Conservation (phyloP, 306 rosid species). For the barrel medic (Medicago truncatula) region DNA sequence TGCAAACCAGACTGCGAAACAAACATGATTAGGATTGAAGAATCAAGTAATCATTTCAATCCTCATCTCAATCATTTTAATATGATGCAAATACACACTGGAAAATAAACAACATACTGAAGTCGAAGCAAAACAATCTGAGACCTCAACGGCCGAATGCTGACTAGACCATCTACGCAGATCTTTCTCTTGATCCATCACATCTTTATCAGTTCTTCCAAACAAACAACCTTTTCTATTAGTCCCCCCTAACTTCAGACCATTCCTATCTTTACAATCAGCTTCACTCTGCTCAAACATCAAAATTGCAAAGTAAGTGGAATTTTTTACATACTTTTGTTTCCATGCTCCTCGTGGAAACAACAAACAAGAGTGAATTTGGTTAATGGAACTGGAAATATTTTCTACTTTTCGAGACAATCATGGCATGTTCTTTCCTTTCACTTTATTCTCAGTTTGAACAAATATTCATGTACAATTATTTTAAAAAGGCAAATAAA, state of each 20-base stretch:
- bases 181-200: slow-evolving; percentile 50
- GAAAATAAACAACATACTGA: slow-evolving; percentile 47
- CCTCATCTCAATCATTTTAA: slow-evolving; percentile 26
- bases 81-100: slow-evolving; percentile 36
- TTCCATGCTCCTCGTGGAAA: slow-evolving; percentile 1
- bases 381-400: background rate
- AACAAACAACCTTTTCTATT: slow-evolving; percentile 47
- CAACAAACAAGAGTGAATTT: slow-evolving; percentile 10
- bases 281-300: slow-evolving; percentile 74
- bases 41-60: slow-evolving; percentile 15
- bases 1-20: slow-evolving; percentile 51
- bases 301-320: slow-evolving; percentile 29
- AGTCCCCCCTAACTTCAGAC: slow-evolving; percentile 46
- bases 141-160: slow-evolving; percentile 49
- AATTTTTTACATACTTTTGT: slow-evolving; percentile 5
- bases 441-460: background rate
- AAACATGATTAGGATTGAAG: slow-evolving; percentile 36
- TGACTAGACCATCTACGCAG: slow-evolving; percentile 59
- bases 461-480: background rate
- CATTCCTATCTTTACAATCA: slow-evolving; percentile 52
- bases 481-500: background rate
- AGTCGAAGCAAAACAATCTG: slow-evolving; percentile 50
- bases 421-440: background rate
- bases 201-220: slow-evolving; percentile 52
- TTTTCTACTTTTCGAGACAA: background rate